A percentile compares a stretch with the other conserved stretches of the same genome.
Evolutionary conservation across 495 filamentous ascomycete genomes (phyloP).

Genomic region (Trypethelium eluteriae): DNA sequence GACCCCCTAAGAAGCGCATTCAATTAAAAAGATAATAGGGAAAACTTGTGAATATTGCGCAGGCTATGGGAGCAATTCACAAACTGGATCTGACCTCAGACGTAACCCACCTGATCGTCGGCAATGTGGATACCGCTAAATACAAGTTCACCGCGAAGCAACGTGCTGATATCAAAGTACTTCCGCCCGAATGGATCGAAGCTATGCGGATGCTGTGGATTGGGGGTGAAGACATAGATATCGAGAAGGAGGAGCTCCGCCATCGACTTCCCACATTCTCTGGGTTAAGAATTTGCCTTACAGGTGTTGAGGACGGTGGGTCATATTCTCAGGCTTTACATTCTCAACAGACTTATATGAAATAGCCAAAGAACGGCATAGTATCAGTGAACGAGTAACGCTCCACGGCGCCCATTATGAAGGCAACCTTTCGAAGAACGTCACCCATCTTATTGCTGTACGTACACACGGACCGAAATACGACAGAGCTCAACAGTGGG

Average conservation of each 20-base stretch:
- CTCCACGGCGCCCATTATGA: constrained; percentile 72
- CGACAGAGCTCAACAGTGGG: constrained; percentile 71
- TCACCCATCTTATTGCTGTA: constrained; percentile 78
- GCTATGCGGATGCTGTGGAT: constrained; percentile 78
- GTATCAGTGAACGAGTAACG: constrained; percentile 56
- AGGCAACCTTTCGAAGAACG: constrained; percentile 73
- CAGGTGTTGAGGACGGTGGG: constrained; percentile 81
- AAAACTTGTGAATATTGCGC: constrained; percentile 57
- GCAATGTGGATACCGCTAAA: constrained; percentile 77
- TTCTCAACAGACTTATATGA: not conserved
- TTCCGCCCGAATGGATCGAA: constrained; percentile 74
- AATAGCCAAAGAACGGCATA: constrained; percentile 56
- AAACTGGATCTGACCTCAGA: constrained; percentile 89
- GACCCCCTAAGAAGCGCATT: not conserved
- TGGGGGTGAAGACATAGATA: constrained; percentile 68
- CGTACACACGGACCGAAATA: constrained; percentile 80
- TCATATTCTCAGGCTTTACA: constrained; percentile 9
- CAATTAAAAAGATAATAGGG: constrained; percentile 43
- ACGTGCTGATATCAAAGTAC: constrained; percentile 71
- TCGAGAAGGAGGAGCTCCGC: constrained; percentile 54
- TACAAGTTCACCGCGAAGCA: constrained; percentile 92
- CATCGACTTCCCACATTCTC: constrained; percentile 54
- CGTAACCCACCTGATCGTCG: constrained; percentile 90
- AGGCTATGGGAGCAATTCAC: constrained; percentile 78
- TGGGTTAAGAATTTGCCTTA: constrained; percentile 71